Conservation (phyloP, 2,329 filamentous ascomycete species). For the Sclerotinia spermophila region DNA sequence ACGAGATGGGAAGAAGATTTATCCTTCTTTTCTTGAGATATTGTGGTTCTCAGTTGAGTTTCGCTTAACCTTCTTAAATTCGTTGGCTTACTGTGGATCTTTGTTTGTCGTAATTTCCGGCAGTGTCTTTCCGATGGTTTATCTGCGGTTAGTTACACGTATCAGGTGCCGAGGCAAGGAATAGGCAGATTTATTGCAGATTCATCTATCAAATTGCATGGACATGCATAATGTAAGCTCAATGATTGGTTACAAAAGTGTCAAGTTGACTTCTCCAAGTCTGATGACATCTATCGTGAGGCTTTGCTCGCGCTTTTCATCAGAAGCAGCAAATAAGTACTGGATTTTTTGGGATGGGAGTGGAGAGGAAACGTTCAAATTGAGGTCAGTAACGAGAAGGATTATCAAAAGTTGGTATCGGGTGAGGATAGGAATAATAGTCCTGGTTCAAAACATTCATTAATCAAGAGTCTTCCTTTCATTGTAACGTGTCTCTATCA, state of each 20-base stretch:
- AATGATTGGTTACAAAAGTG: background rate
- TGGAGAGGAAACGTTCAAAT: background rate
- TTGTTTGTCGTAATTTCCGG: background rate
- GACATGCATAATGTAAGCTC: background rate
- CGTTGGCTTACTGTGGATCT: background rate
- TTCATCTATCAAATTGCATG: background rate
- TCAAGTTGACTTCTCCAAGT: background rate
- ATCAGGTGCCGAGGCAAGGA: background rate
- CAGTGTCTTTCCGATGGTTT: background rate
- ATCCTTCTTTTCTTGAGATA: background rate
- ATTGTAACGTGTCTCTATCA: background rate
- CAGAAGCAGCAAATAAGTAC: background rate
- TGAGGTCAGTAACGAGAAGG: background rate
- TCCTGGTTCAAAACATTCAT: background rate
- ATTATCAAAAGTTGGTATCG: background rate
- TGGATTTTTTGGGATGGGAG: background rate
- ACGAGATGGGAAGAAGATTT: slow-evolving; percentile 10
- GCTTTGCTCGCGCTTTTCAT: background rate
- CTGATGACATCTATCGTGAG: background rate
- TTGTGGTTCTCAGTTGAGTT: background rate
- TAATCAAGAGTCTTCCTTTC: too few species aligned
- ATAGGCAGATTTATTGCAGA: background rate
- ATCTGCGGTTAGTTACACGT: background rate
- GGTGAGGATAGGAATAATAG: background rate
- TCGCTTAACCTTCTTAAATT: background rate